A percentile compares a stretch with the other conserved stretches of the same genome.
Evolutionary conservation across 352 stramenopile species (phyloP).

Genomic region (Phytopythium boreale): DNA sequence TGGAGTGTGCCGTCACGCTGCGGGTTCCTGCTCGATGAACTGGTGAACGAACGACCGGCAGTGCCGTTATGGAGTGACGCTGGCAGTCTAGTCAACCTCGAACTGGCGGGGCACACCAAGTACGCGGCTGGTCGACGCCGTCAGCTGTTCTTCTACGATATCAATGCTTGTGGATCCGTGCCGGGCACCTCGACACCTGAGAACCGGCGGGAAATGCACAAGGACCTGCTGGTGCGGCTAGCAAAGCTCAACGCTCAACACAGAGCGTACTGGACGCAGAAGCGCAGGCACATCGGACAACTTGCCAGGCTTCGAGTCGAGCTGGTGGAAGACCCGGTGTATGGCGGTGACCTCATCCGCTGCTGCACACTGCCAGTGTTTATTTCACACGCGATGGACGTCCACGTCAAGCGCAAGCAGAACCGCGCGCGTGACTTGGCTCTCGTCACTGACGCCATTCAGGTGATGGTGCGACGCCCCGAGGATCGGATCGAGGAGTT

Average conservation of each 20-base stretch:
- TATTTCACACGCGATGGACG: constrained; percentile 71
- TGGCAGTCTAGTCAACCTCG: constrained; percentile 39
- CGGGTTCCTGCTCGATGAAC: constrained; percentile 40
- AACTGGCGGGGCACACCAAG: constrained; percentile 32
- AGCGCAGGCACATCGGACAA: constrained; percentile 25
- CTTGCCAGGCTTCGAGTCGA: constrained; percentile 23
- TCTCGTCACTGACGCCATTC: constrained; percentile 34
- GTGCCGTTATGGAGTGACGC: constrained; percentile 35
- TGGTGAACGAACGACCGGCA: constrained; percentile 28
- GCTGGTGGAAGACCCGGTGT: constrained; percentile 44
- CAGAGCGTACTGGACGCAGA: constrained; percentile 35
- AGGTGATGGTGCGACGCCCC: constrained; percentile 42
- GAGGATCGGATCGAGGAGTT: constrained; percentile 42
- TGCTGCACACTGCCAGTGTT: constrained; percentile 57
- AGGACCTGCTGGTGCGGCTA: constrained; percentile 35
- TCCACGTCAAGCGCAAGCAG: constrained; percentile 35
- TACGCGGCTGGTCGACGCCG: constrained; percentile 24
- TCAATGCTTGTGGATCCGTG: constrained; percentile 26
- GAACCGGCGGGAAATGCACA: constrained; percentile 24
- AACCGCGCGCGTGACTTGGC: constrained; percentile 12
- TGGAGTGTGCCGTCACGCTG: constrained; percentile 33
- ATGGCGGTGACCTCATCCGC: constrained; percentile 40
- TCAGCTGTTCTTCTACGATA: constrained; percentile 46
- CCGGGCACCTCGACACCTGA: constrained; percentile 18
- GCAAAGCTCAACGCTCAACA: constrained; percentile 25